Base-by-base conservation (phyloP, 1,284 basidiomycete genomes). In the Termitomyces sp. region DNA sequence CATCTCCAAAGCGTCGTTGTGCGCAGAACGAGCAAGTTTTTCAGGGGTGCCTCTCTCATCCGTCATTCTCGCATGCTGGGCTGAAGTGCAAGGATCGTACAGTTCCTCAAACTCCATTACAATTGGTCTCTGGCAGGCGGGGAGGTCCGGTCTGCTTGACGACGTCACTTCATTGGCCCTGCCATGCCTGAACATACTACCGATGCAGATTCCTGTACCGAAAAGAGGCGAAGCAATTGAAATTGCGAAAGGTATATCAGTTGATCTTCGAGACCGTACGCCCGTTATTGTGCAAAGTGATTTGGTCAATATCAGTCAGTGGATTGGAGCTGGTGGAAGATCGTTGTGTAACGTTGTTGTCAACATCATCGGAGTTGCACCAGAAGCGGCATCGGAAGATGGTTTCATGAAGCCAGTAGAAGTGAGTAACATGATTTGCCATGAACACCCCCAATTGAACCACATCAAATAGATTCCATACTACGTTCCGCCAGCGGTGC, bases 161-260 rank as follows among this genome's bases (percentile, higher is more conserved):
- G 66, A 69, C 19, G 60, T 74, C 28, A 71, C 72, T 28, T 66
- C 62, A 30, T 56, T 78, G n/a, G 72, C 73, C 3, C 60, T 71
- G 9, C 76, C 77, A 21, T 77, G 74, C 57, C 69, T 76, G 62
- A 78, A 79, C 54, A 68, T 76, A n/a, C 56, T 78, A 18, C 76
- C 77, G 13, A 61, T 78, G 37, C 63, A 67, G 52, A 64, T 77
- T 10, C 45, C 57, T 5, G 61, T 55, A 30, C 55, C 62, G 14
- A 41, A 53, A 9, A 48, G 56, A n/a, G 54, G 48, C 21, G 60
- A 58, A n/a, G 42, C 61, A 24, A 60, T 65, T 35, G 58, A 61
- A 31, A 57, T 71, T 14, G 72, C 73, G 1, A 60, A 57, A 41
- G 54, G 42, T 1, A 67, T 78, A 34, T 70, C 74, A 39, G 59